Evolutionary conservation across 2,329 filamentous ascomycete genomes (phyloP), one percentile per base, ranked within the genome.

Genomic region (Clathrospora elynae): DNA sequence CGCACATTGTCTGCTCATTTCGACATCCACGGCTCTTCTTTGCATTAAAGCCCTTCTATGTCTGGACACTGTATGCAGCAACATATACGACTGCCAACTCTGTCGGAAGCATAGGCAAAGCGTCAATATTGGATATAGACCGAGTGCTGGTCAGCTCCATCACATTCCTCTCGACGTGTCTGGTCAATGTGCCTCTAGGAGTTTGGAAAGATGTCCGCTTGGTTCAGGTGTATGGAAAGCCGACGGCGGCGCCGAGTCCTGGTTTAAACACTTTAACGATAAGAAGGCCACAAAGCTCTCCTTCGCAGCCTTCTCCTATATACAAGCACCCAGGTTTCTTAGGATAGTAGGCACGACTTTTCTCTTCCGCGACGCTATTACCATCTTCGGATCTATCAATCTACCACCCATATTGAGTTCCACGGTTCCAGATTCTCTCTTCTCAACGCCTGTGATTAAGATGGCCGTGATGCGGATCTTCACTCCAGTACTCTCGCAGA

Each of bases 181-280:
- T 56, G 4, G 46, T 64, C 20, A 64, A 66, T 29, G 55, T 64
- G 7, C 61, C 62, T 1, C 34, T 62, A 5, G 57, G 58, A 10
- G 52, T 64, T 6, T 60, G 55, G 54, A 63, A 66, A 42, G 61
- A 67, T 34, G 46, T 67, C 23, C 51, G 51, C 17, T 66, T 66
- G 30, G 61, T 64, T 6, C 61, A 59, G 33, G 38, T 57, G 23
- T 66, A 57, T 31, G 59, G 59, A 17, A 41, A 42, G 14, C 31
- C 31, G 4, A 37, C 39, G 17, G 31, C 35, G 12, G 29, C 35
- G n/a, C 38, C 35, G 28, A 40, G 23, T 5, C 30, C 19, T 17
- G 25, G 31, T 11, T 9, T 35, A 9, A 31, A 36, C 22, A 39
- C 26, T 2, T 36, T 38, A 14, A 10, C 12, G n/a, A 19, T 6